phyloP scores from a whole-genome alignment of 2,329 filamentous ascomycete genomes.

The Trichoderma brevicompactum region DNA sequence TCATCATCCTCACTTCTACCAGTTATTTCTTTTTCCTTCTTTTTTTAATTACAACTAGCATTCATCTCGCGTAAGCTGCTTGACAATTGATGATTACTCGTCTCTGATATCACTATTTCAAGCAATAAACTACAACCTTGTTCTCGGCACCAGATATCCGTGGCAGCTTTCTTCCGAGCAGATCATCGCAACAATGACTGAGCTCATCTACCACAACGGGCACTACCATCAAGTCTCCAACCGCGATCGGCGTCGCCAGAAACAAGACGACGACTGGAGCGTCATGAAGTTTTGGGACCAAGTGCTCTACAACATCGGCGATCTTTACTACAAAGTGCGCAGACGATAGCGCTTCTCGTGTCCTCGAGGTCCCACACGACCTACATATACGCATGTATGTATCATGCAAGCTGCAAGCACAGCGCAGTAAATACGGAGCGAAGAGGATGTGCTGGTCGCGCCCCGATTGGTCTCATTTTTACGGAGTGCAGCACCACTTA shows the following conservation, averaged over 20 bases:
- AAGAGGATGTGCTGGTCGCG: too few species aligned
- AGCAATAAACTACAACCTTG: too few species aligned
- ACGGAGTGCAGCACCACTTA: not conserved
- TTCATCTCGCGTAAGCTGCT: too few species aligned
- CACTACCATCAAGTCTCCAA: slow-evolving; percentile 36
- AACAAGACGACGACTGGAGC: slow-evolving; percentile 37
- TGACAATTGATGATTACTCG: too few species aligned
- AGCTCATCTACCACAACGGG: slow-evolving; percentile 40
- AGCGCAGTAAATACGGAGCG: not conserved
- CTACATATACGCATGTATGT: too few species aligned
- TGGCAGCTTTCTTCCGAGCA: slow-evolving; percentile 11
- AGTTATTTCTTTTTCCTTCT: too few species aligned
- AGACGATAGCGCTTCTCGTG: slow-evolving; percentile 32
- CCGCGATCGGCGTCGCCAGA: slow-evolving; percentile 27
- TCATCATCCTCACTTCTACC: too few species aligned
- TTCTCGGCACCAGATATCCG: slow-evolving; percentile 11
- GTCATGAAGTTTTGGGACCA: slow-evolving; percentile 47
- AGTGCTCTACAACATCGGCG: slow-evolving; percentile 47
- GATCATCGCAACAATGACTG: slow-evolving; percentile 15
- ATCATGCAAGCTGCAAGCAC: too few species aligned
- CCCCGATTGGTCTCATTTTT: not conserved
- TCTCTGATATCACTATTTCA: too few species aligned
- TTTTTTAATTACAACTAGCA: too few species aligned
- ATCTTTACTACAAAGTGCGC: slow-evolving; percentile 44
- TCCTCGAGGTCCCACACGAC: not conserved